Base-by-base conservation (phyloP, 2,329 filamentous ascomycete genomes). In the Colletotrichum tropicale region DNA sequence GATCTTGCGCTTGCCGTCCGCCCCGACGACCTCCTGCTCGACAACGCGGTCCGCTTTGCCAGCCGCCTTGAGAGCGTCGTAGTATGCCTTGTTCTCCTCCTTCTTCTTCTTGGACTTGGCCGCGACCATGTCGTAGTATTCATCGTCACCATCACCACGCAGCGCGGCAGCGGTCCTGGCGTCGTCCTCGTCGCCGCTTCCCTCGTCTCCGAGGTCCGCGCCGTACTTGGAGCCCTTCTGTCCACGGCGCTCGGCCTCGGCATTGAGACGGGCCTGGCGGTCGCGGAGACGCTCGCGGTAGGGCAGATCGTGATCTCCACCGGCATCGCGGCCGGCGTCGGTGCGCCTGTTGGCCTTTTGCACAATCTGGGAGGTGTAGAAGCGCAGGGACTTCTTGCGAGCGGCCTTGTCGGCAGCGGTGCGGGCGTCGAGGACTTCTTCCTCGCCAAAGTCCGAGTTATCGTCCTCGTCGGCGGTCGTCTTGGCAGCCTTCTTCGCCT, bases 281-380 rank as follows among this genome's bases (percentile, higher is more conserved):
- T 99, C 98, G 81, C 91, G 92, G 56, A 98, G 88, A 69, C 97
- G 93, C 85, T 99, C 97, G 72, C 96, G 92, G 84, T 98, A 93
- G 4, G 97, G 97, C 68, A 98, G 90, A 84, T 98, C 95, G 79
- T 91, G 89, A 82, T 98, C 95, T 79, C 95, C 95, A 78, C 95
- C 95, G 2, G 93, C 91, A 74, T 94, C 93, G 76, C 93, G 91
- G 56, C 94, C 93, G 52, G 93, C 94, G 36, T 89, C 92, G 8
- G 93, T 92, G 71, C 95, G 95, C 83, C 95, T 96, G 87, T 95
- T 98, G 72, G 95, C 93, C 86, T 98, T 98, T 84, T 98, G 96
- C 32, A 95, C 94, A 78, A 99, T 97, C 83, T 99, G 97, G 5
- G 96, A 98, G 4, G 98, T 98, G 90, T 99, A 99, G 89, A 99